Evolutionary conservation across 1,139 yeast species (phyloP), one percentile per base, ranked within the genome.

Genomic region (Diutina scorzettiae): DNA sequence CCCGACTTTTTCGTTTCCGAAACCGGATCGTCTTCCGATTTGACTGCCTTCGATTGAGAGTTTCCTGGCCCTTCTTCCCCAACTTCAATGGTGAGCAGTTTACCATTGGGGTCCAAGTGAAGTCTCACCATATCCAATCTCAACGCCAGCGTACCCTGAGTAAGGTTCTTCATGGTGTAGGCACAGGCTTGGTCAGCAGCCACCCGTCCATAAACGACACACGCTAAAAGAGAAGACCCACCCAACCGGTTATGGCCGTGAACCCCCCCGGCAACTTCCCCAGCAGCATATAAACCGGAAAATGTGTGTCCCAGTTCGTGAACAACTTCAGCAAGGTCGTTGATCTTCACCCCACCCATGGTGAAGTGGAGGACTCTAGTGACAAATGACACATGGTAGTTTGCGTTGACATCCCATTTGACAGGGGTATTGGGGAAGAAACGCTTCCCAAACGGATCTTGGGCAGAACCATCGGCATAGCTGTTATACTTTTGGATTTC

Each of bases 361-460:
- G 94, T 82, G 62, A 82, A 84, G 56, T 84, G 95, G 33, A 84
- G 73, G 2, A 83, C 93, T 33, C 93, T 76, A 2, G 91, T 81
- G 40, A 81, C 71, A 48, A 63, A 70, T 1, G 81, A 74, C 24
- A 73, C 75, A 51, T 71, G 73, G 49, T 63, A 69, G 19, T 53
- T 55, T 5, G 59, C 60, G 25, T 56, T 49, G 3, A 51, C 45
- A 9, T 53, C 48, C 45, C 56, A 64, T 19, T 57, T 59, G 43
- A 70, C 62, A 7, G 77, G 78, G 5, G 73, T 63, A 32, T 70
- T 69, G 24, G 76, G 74, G 58, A 71, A 76, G 48, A 54, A 73
- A 46, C 63, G 59, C 53, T 76, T 75, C 17, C 76, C 78, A 49
- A 56, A 73, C 5, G 67, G 62, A 48, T 75, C 81, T 30, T 60